phyloP scores from a whole-genome alignment of 192 early-diverging fungal species.

The Umbelopsis isabellina region DNA sequence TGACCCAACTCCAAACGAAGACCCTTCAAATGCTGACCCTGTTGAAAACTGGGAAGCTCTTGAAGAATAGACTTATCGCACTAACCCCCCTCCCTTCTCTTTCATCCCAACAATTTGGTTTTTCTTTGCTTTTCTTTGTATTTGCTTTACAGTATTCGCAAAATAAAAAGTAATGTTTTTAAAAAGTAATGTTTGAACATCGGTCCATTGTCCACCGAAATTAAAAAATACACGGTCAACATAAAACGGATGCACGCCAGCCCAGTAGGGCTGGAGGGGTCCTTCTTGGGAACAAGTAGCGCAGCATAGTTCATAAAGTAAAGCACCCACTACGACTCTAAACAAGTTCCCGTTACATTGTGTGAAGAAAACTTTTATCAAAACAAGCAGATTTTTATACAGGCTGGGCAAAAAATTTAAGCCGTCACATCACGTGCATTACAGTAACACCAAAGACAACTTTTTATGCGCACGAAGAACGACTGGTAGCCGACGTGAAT shows the following conservation, averaged over 20 bases:
- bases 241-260: constrained; percentile 20
- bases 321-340: constrained; percentile 23
- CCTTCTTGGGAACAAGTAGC: constrained; percentile 21
- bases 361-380: background rate
- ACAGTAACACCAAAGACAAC: too few species aligned
- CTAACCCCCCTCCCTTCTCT: too few species aligned
- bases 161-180: background rate
- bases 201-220: constrained; percentile 21
- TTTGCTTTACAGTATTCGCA: constrained; percentile 1
- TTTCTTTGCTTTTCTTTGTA: constrained; percentile 2
- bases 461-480: too few species aligned
- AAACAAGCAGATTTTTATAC: background rate
- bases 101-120: background rate
- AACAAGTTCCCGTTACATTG: constrained; percentile 22
- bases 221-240: constrained; percentile 1
- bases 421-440: constrained; percentile 10
- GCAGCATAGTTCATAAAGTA: constrained; percentile 17
- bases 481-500: too few species aligned
- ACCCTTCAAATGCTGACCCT: background rate
- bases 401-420: background rate
- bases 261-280: background rate
- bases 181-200: constrained; percentile 7
- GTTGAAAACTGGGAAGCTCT: constrained; percentile 17
- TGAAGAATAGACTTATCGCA: background rate
- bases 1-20: background rate